Base-by-base conservation (phyloP, 73 alveolate species). In the Tetrahymena malaccensis region DNA sequence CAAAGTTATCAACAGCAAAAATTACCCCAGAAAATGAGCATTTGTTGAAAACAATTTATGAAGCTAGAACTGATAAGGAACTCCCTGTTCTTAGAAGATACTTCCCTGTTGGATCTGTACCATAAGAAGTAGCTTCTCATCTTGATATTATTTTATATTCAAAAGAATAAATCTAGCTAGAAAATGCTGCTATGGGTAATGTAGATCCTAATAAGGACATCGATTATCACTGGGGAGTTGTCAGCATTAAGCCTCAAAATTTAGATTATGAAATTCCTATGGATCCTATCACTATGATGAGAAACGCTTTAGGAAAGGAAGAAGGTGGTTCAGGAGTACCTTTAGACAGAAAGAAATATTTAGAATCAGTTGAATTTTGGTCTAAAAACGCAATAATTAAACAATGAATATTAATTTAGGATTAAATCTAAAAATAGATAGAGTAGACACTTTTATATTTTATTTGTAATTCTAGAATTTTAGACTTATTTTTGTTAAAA, bases 281-380 rank as follows among this genome's bases (percentile, higher is more conserved):
- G 99, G 97, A 97, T 89, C 99, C 99, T 15, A 99, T 99, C 31
- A 99, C 99, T 43, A 96, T 98, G 97, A 99, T 99, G 99, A 98
- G 99, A 97, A 99, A 99, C 96, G 98, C 99, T 6, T 97, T 99
- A n/a, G 99, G 99, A 0, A 97, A 97, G 94, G 98, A 98, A 85
- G 97, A 98, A 85, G 99, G 99, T 40, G 99, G 99, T 19, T 98
- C 99, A 94, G 99, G 99, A 40, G 99, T 98, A 4, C 98, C 98
- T 58, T 96, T 99, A n/a, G 98, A 96, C 85, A 96, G 97, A 70
- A 98, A 97, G 85, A 95, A 97, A 93, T 99, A 99, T 95, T 96
- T 96, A 96, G 98, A 98, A 55, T 97, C 99, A 93, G 99, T 99
- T 37, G 99, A 97, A 93, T 99, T 97, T 96, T 99, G 99, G 99